Percentiles rank a stretch among this genome's conserved stretches.
These are phyloP conservation scores for Penicillium sp. DNA, from an alignment of 2,329 filamentous ascomycete species.

Conservation along the genomic window DNA sequence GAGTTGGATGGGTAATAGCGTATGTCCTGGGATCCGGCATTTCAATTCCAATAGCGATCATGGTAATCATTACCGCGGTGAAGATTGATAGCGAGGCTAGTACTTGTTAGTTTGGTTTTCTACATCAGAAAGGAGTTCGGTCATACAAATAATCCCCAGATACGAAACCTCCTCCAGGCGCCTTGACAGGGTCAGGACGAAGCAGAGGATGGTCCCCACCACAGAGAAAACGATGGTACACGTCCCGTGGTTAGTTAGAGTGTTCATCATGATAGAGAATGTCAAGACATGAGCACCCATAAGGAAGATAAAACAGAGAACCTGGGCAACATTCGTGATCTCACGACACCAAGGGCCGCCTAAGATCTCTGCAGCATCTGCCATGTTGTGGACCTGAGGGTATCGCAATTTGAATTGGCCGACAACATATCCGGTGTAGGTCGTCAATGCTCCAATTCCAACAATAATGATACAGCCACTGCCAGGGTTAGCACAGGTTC, in stretches of 20 bases:
- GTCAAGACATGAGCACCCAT: conserved; percentile 68
- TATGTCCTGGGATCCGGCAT: conserved; percentile 18
- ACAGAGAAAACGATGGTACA: conserved; percentile 63
- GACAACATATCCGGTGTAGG: conserved; percentile 59
- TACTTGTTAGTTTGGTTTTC: neutral
- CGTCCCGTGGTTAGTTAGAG: conserved; percentile 57
- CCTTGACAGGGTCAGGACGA: conserved; percentile 57
- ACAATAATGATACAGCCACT: conserved; percentile 46
- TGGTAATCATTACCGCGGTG: conserved; percentile 61
- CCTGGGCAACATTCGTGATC: conserved; percentile 58
- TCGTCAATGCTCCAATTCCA: conserved; percentile 52
- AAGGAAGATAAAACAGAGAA: conserved; percentile 64
- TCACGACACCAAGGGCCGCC: conserved; percentile 60
- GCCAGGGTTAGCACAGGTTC: neutral
- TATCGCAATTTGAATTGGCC: conserved; percentile 56
- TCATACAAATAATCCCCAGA: neutral
- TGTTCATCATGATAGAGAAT: conserved; percentile 65
- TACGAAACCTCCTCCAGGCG: conserved; percentile 56
- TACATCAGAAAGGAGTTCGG: neutral
- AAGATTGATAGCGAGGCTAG: conserved; percentile 61
- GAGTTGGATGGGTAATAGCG: neutral
- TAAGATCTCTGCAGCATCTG: conserved; percentile 63
- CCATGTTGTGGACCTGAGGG: conserved; percentile 62
- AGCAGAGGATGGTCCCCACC: conserved; percentile 56
- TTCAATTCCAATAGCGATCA: conserved; percentile 60